Percentiles rank a stretch among this genome's conserved stretches.
Conservation (phyloP, 176 grass and related monocot species). For the Panicum miliaceum region DNA sequence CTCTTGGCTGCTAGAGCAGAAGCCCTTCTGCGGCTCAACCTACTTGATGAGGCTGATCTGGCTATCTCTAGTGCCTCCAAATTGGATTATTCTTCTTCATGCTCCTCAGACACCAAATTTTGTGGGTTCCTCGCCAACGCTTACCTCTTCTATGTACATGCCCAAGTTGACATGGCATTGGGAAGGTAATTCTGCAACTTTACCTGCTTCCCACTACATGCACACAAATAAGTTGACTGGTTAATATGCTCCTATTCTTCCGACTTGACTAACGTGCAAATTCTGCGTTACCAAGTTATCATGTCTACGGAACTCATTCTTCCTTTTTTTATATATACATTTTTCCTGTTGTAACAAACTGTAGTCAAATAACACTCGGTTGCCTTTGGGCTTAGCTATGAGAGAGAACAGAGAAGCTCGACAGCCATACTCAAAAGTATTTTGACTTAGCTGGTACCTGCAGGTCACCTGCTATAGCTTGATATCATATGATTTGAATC, state of each 20-base stretch:
- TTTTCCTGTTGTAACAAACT: neutral
- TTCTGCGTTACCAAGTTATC: neutral
- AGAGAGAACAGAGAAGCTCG: neutral
- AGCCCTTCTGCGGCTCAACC: slow-evolving; percentile 72
- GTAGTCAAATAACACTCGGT: neutral
- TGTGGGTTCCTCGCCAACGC: slow-evolving; percentile 71
- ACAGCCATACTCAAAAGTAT: slow-evolving; percentile 37
- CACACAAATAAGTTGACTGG: slow-evolving; percentile 20
- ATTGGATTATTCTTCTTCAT: slow-evolving; percentile 69
- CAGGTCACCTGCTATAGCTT: neutral
- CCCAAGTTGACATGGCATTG: slow-evolving; percentile 82
- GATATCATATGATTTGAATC: slow-evolving; percentile 38
- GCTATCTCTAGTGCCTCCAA: slow-evolving; percentile 80
- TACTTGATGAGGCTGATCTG: slow-evolving; percentile 77
- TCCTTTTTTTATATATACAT: neutral
- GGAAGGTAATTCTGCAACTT: slow-evolving; percentile 70
- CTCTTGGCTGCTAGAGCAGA: slow-evolving; percentile 86
- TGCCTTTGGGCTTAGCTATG: slow-evolving; percentile 17
- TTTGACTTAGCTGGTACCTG: slow-evolving; percentile 31
- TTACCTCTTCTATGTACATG: slow-evolving; percentile 75
- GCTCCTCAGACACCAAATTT: slow-evolving; percentile 69
- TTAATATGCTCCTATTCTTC: neutral
- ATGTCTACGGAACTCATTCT: neutral
- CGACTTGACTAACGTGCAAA: neutral
- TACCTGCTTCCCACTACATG: neutral